Evolutionary conservation across 2,329 filamentous ascomycete genomes (phyloP), one percentile per base, ranked within the genome.

Genomic region (Arthroderma uncinatum): DNA sequence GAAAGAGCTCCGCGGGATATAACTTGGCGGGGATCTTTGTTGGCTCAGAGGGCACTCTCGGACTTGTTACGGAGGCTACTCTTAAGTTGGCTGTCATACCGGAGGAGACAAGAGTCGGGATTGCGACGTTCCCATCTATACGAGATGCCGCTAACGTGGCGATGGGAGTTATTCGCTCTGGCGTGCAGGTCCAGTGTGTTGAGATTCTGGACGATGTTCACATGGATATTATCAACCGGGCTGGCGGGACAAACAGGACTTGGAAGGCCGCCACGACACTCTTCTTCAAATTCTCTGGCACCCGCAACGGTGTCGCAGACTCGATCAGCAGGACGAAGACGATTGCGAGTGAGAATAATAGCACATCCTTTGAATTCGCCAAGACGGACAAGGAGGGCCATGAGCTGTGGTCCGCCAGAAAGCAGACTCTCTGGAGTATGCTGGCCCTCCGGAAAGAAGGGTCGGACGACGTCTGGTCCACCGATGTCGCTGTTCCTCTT

Each of bases 221-320:
- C 64, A 79, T 89, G 85, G 71, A 75, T 54, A 82, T 85, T 44
- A 81, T 88, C 63, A 88, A 88, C 66, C 74, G 78, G 28, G 82
- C 82, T 0, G 84, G 84, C 30, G 77, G 77, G 33, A 83, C 82
- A 0, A 78, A 77, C 16, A 75, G 78, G 2, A 67, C 61, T 4
- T 75, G 73, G 72, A 68, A 69, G 56, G 70, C 68, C 34, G 63
- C 67, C 9, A 73, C 72, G 6, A 74, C 72, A 8, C 63, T 74
- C 1, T 75, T 75, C 63, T 75, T 74, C 67, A 76, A 76, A 62
- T 83, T 95, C 68, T 84, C 87, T 0, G 90, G 90, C 16, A 90
- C 88, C 1, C 84, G 83, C 62, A 80, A 81, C 23, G 82, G 85
- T n/a, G 88, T 95, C 2, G 79, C 81, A 60, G 89, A 94, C 64